Evolutionary conservation across 306 rosid species (phyloP), one percentile per base, ranked within the genome.

Genomic region (Crotalaria pallida): DNA sequence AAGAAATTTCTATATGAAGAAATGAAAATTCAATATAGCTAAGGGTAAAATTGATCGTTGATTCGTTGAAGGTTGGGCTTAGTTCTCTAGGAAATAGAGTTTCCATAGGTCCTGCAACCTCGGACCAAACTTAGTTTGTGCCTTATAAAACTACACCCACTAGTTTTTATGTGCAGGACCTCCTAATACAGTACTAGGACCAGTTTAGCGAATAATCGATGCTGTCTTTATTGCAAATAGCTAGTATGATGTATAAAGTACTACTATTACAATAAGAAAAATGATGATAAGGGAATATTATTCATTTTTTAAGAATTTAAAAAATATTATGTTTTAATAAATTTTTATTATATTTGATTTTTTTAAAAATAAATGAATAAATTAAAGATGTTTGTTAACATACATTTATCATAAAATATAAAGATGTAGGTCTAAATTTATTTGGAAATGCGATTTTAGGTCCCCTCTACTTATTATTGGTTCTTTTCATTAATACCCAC

Each of bases 101-200:
- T 69, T 61, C 44, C 33, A 24, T 47, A 13, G 19, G 18, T 50
- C 40, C 23, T 58, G 68, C 62, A 79, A 82, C 76, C 52, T 68
- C 38, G 82, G 71, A 77, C 53, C 77, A 75, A 79, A 73, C 51
- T 69, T 69, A 76, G 16, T 66, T 58, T 67, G 72, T 61, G 71
- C 76, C 59, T 18, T 26, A 23, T 57, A 43, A 13, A 64, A 47
- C 75, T 41, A 16, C 61, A 18, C 55, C 41, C 31, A 60, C 68
- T 53, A 10, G 17, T 79, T 27, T 26, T 76, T 5, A 12, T 43
- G 33, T 7, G 45, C 43, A 51, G 79, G 67, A 53, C 77, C 74
- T 13, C 16, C 36, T 21, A 40, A 36, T 27, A 3, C 6, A 31
- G 36, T 6, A 31, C 36, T 8, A 5, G 1, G 5, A 31, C 48